These are phyloP conservation scores for Entomortierella chlamydospora DNA, from an alignment of 192 early-diverging fungal species.

Conservation along the genomic window DNA sequence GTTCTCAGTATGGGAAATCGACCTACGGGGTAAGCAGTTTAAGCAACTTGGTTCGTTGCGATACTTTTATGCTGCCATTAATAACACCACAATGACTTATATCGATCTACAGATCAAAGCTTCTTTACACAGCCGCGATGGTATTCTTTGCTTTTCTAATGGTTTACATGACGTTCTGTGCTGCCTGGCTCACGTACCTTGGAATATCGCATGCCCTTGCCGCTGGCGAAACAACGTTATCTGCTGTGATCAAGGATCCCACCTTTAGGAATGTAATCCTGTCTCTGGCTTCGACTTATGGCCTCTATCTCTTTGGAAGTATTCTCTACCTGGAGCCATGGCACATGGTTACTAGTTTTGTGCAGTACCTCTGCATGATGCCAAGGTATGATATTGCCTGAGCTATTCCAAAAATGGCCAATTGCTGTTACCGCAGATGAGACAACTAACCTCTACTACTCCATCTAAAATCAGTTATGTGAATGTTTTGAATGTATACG, in stretches of 20 bases:
- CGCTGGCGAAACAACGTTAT: slow-evolving; percentile 65
- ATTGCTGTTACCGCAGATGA: too few species aligned
- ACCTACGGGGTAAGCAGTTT: slow-evolving; percentile 75
- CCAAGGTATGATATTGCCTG: slow-evolving; percentile 65
- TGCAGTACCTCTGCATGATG: slow-evolving; percentile 80
- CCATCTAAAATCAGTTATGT: slow-evolving; percentile 75
- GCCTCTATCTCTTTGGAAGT: slow-evolving; percentile 72
- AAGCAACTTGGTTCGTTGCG: not conserved
- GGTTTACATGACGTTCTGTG: slow-evolving; percentile 86
- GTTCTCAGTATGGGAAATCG: slow-evolving; percentile 94
- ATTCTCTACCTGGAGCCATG: slow-evolving; percentile 80
- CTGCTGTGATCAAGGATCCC: slow-evolving; percentile 73
- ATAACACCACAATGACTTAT: not conserved
- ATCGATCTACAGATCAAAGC: slow-evolving; percentile 61
- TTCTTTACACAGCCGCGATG: slow-evolving; percentile 79
- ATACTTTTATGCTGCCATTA: not conserved
- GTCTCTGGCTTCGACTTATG: slow-evolving; percentile 75
- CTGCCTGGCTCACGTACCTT: slow-evolving; percentile 73
- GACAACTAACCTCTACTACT: too few species aligned
- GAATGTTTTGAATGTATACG: slow-evolving; percentile 87
- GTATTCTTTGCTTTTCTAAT: slow-evolving; percentile 90
- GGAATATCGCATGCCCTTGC: slow-evolving; percentile 70
- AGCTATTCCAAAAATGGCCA: not conserved
- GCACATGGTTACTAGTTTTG: slow-evolving; percentile 81
- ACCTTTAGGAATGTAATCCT: slow-evolving; percentile 75